A percentile compares a stretch with the other conserved stretches of the same genome.
Conservation (phyloP, 768 basidiomycete species). For the Neoboletus subvelutipes region DNA sequence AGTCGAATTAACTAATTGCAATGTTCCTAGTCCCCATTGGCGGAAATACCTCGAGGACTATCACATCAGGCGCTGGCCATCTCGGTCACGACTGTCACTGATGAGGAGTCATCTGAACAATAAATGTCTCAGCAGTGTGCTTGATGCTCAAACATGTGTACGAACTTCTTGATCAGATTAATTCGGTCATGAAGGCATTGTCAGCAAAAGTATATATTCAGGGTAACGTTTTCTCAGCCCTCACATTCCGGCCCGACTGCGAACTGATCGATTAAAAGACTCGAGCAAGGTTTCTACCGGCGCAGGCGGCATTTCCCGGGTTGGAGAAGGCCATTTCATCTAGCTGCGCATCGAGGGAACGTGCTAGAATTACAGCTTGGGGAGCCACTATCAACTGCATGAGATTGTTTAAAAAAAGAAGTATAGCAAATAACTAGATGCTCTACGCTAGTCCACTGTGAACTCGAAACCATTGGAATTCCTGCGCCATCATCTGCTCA, state of each 20-base stretch:
- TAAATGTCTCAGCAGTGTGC: not conserved
- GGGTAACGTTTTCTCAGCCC: conserved; percentile 3
- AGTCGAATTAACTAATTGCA: conserved; percentile 5
- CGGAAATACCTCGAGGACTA: conserved; percentile 21
- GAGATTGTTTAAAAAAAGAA: conserved; percentile 10
- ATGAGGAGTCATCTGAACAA: not conserved
- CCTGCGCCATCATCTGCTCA: conserved; percentile 17
- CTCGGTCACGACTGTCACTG: not conserved
- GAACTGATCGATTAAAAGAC: not conserved
- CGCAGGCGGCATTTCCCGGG: not conserved
- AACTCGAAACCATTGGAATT: conserved; percentile 10
- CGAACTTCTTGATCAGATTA: not conserved
- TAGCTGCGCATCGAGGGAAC: conserved; percentile 6
- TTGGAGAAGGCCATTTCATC: not conserved
- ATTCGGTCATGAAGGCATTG: not conserved
- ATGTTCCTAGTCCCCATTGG: conserved; percentile 9
- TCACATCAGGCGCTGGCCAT: not conserved
- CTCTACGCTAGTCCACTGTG: conserved; percentile 25
- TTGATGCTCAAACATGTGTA: conserved; percentile 6
- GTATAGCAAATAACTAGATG: conserved; percentile 24
- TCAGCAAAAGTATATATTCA: conserved; percentile 9
- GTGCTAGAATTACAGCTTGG: conserved; percentile 15
- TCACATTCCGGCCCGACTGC: not conserved
- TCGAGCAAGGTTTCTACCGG: not conserved
- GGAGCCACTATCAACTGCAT: conserved; percentile 6